phyloP scores from a whole-genome alignment of 768 basidiomycete species.

The Scleroderma citrinum region DNA sequence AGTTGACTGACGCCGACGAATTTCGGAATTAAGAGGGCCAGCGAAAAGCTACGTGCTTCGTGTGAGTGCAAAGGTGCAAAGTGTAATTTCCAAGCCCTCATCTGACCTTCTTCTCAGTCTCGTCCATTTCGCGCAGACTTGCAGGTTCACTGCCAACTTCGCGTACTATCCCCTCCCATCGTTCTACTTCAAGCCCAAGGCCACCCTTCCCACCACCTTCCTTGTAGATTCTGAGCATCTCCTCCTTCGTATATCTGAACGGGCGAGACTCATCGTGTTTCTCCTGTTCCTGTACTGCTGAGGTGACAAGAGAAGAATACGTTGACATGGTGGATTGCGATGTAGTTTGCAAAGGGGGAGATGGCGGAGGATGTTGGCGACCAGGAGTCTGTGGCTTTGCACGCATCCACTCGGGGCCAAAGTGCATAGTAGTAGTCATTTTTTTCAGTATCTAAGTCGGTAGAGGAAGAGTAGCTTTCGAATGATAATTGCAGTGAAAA shows the following conservation, averaged over 20 bases:
- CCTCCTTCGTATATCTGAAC: slow-evolving; percentile 85
- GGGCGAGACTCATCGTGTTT: slow-evolving; percentile 63
- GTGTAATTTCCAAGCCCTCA: slow-evolving; percentile 6
- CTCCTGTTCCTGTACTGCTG: slow-evolving; percentile 44
- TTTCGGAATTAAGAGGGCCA: slow-evolving; percentile 76
- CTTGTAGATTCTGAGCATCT: slow-evolving; percentile 76
- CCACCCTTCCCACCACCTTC: slow-evolving; percentile 70
- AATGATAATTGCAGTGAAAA: slow-evolving; percentile 1
- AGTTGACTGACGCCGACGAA: slow-evolving; percentile 78
- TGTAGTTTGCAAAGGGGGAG: slow-evolving; percentile 41
- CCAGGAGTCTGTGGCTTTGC: slow-evolving; percentile 58
- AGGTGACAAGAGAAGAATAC: slow-evolving; percentile 53
- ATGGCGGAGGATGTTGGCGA: slow-evolving; percentile 50
- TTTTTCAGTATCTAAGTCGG: slow-evolving; percentile 16
- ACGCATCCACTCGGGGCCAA: slow-evolving; percentile 93
- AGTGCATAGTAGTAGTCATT: slow-evolving; percentile 70
- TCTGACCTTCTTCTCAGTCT: slow-evolving; percentile 83
- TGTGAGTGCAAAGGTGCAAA: slow-evolving; percentile 19
- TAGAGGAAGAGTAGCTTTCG: slow-evolving; percentile 3
- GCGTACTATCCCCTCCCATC: slow-evolving; percentile 84
- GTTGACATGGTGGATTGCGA: slow-evolving; percentile 60
- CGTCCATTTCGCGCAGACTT: slow-evolving; percentile 71
- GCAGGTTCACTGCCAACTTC: slow-evolving; percentile 70
- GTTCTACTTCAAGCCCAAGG: slow-evolving; percentile 79
- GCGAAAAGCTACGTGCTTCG: slow-evolving; percentile 61